Evolutionary conservation across 2,329 filamentous ascomycete genomes (phyloP).

Genomic region (Cladosporium sp.): DNA sequence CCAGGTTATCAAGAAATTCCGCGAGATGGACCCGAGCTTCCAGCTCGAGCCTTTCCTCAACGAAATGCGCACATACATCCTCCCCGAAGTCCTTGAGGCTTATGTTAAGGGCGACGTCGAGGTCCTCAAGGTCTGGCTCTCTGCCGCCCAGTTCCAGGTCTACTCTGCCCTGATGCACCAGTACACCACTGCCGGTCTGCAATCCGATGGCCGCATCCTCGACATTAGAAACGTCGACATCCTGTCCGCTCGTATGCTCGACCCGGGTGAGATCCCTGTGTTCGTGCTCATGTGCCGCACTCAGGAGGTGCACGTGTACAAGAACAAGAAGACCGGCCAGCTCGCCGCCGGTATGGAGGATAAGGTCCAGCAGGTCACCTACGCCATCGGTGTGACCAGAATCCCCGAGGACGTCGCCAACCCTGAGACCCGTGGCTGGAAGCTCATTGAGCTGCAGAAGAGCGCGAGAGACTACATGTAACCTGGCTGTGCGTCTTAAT

Average conservation of each 20-base stretch:
- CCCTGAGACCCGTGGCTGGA: conserved; percentile 93
- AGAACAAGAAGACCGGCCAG: conserved; percentile 82
- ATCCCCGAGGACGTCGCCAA: conserved; percentile 95
- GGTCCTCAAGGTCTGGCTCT: conserved; percentile 90
- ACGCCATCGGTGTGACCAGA: conserved; percentile 92
- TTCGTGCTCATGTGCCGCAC: conserved; percentile 96
- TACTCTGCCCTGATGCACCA: conserved; percentile 97
- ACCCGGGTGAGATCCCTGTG: conserved; percentile 83
- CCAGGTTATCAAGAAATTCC: conserved; percentile 96
- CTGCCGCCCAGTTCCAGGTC: conserved; percentile 90
- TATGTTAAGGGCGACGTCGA: conserved; percentile 95
- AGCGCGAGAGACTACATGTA: conserved; percentile 83
- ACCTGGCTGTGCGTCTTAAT: neutral
- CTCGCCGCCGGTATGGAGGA: conserved; percentile 97
- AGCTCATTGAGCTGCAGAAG: conserved; percentile 98
- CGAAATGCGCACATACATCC: conserved; percentile 95
- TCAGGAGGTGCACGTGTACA: conserved; percentile 96
- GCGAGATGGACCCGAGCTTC: conserved; percentile 90
- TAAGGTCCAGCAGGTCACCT: conserved; percentile 95
- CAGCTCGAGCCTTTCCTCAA: conserved; percentile 91
- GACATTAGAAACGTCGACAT: conserved; percentile 95
- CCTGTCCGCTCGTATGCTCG: conserved; percentile 70
- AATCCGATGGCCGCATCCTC: conserved; percentile 89
- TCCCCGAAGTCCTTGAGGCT: conserved; percentile 93
- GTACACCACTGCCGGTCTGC: conserved; percentile 87